These are phyloP conservation scores for Trichoderma koningiopsis DNA, from an alignment of 2,329 filamentous ascomycete genomes.

Conservation along the genomic window DNA sequence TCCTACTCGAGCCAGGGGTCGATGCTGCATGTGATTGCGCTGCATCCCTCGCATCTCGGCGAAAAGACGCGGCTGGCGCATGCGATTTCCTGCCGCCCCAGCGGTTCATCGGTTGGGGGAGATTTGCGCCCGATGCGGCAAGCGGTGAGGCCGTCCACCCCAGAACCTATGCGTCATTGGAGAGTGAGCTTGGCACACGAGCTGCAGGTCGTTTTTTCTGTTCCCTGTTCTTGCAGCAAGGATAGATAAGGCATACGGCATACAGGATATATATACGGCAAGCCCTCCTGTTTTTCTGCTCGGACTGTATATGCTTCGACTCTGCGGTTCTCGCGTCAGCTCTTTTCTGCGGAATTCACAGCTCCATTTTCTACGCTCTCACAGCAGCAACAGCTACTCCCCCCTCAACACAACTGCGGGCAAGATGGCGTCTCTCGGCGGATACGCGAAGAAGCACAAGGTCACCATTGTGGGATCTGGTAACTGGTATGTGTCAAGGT, in stretches of 20 bases:
- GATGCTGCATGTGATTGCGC: slow-evolving; percentile 21
- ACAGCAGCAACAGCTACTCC: slow-evolving; percentile 27
- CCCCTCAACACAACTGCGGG: slow-evolving; percentile 22
- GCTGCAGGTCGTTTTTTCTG: slow-evolving; percentile 1
- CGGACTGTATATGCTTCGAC: slow-evolving; percentile 35
- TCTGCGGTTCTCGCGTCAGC: slow-evolving; percentile 26
- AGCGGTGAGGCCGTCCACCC: slow-evolving; percentile 28
- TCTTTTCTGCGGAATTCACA: neutral
- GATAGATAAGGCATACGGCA: neutral
- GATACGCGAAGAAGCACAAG: slow-evolving; percentile 76
- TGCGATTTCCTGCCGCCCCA: neutral
- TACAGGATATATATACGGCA: slow-evolving; percentile 10
- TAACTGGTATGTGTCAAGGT: slow-evolving; percentile 70
- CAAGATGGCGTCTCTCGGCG: slow-evolving; percentile 47
- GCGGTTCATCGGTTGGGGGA: slow-evolving; percentile 29
- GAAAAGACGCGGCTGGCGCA: slow-evolving; percentile 10
- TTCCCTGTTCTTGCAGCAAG: neutral
- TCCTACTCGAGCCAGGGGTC: slow-evolving; percentile 9
- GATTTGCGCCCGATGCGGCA: slow-evolving; percentile 25
- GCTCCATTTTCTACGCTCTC: slow-evolving; percentile 21
- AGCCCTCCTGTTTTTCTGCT: neutral
- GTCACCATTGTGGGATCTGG: slow-evolving; percentile 93
- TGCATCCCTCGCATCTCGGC: slow-evolving; percentile 30
- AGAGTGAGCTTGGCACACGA: slow-evolving; percentile 18
- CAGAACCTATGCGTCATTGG: slow-evolving; percentile 21